Evolutionary conservation across 2,329 filamentous ascomycete genomes (phyloP).

Genomic region (Sclerotinia borealis): DNA sequence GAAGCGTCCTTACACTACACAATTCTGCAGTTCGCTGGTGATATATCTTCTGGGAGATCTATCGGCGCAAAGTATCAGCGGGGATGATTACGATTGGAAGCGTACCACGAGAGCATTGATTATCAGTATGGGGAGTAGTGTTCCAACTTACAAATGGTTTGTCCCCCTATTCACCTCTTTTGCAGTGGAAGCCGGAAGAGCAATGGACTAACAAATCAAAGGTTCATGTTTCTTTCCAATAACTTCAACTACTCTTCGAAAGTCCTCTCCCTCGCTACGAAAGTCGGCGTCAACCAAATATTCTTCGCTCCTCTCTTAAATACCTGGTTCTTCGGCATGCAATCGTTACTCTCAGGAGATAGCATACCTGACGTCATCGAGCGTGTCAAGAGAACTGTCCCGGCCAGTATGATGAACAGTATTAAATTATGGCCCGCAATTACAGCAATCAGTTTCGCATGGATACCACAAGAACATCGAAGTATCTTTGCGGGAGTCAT

Average conservation of each 20-base stretch:
- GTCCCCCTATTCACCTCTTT: conserved; percentile 19
- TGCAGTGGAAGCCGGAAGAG: neutral
- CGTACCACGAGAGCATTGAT: conserved; percentile 66
- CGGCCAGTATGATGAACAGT: conserved; percentile 68
- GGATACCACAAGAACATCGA: conserved; percentile 70
- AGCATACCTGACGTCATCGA: conserved; percentile 57
- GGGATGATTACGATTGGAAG: conserved; percentile 58
- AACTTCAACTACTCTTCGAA: conserved; percentile 81
- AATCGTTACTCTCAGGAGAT: conserved; percentile 68
- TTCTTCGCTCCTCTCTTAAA: conserved; percentile 81
- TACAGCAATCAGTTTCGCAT: conserved; percentile 82
- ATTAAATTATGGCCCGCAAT: conserved; percentile 85
- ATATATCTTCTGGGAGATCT: conserved; percentile 77
- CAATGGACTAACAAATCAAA: neutral
- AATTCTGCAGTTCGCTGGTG: conserved; percentile 66
- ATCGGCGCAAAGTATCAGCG: conserved; percentile 64
- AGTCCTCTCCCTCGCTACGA: conserved; percentile 62
- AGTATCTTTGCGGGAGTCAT: conserved; percentile 74
- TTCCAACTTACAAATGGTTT: conserved; percentile 80
- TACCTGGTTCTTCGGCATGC: conserved; percentile 74
- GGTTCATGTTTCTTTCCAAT: conserved; percentile 73
- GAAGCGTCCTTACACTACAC: conserved; percentile 69
- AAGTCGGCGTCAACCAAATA: conserved; percentile 74
- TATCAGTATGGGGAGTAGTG: conserved; percentile 66
- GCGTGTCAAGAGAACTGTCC: conserved; percentile 69